Base-by-base conservation (phyloP, 768 basidiomycete genomes). In the Termitomyces titanicus region DNA sequence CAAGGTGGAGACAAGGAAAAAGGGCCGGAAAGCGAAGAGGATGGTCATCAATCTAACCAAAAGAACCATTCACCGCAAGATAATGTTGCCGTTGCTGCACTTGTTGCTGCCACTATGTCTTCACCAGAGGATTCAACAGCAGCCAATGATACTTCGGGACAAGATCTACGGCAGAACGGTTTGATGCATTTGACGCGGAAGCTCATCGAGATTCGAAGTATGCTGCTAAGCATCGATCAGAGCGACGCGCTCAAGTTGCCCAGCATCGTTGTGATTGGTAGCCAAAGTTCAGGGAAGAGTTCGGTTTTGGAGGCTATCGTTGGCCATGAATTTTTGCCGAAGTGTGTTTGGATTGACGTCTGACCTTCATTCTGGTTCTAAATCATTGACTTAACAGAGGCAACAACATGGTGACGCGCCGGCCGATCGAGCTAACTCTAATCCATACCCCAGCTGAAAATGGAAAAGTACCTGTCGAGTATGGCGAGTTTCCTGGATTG, bases 361-460 rank as follows among this genome's bases (percentile, higher is more conserved):
- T 38, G 10, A 37, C n/a, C 11, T 13, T 20, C 35, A 44, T 59
- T 47, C 53, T 51, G 48, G 58, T 18, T 13, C 35, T 40, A 2
- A 34, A 15, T 27, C 3, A 20, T 29, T 17, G 9, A 6, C 48
- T n/a, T 50, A 54, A 5, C 65, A 98, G 96, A 74, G 97, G 97
- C 53, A 89, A 94, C 70, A 98, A 98, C 71, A 99, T 99, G 97
- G 97, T 98, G 33, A 99, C 97, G 2, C 89, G 97, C 0, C 87
- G 97, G 51, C 97, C 97, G 1, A 98, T 99, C 64, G 97, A 99
- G 67, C 83, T 99, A 56, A 99, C 97, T 3, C 86, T 99, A 46
- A 87, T 98, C 55, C 93, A 99, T 66, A 96, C 90, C 0, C 93
- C 93, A 20, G 68, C 81, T 17, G 74, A 70, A 10, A 74, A 82